phyloP scores from a whole-genome alignment of 345 rosid genomes.

The Brassica juncea region DNA sequence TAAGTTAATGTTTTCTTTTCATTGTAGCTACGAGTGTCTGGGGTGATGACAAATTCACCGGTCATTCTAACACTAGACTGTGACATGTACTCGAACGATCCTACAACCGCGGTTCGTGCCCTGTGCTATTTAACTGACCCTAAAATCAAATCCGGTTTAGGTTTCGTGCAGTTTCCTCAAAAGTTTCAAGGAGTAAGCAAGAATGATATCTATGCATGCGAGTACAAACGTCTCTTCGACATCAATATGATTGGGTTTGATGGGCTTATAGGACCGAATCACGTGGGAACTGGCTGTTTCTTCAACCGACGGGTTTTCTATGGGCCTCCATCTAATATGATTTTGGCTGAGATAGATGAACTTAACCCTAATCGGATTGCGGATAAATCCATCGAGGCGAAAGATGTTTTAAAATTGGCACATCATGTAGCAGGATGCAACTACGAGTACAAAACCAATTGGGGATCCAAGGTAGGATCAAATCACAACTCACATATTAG shows the following conservation, averaged over 20 bases:
- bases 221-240: constrained; percentile 41
- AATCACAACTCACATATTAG: background rate
- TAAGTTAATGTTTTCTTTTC: background rate
- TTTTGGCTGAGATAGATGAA: constrained; percentile 44
- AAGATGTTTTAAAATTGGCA: constrained; percentile 44
- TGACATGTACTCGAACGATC: constrained; percentile 80
- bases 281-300: constrained; percentile 68
- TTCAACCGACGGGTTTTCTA: constrained; percentile 59
- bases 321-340: constrained; percentile 43
- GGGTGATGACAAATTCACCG: constrained; percentile 65
- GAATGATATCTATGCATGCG: constrained; percentile 59
- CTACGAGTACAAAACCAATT: constrained; percentile 54
- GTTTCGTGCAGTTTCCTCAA: constrained; percentile 75
- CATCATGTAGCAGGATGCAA: constrained; percentile 53
- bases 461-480: constrained; percentile 65
- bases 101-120: constrained; percentile 48
- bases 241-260: constrained; percentile 54
- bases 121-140: constrained; percentile 61
- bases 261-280: constrained; percentile 50
- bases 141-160: constrained; percentile 23
- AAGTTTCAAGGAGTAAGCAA: constrained; percentile 51
- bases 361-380: constrained; percentile 35
- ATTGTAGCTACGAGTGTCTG: constrained; percentile 72
- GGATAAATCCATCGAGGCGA: constrained; percentile 37
- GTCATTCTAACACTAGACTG: constrained; percentile 72